These are phyloP conservation scores for Cyclostephanos invisitatus DNA, from an alignment of 108 stramenopile species.

Conservation along the genomic window DNA sequence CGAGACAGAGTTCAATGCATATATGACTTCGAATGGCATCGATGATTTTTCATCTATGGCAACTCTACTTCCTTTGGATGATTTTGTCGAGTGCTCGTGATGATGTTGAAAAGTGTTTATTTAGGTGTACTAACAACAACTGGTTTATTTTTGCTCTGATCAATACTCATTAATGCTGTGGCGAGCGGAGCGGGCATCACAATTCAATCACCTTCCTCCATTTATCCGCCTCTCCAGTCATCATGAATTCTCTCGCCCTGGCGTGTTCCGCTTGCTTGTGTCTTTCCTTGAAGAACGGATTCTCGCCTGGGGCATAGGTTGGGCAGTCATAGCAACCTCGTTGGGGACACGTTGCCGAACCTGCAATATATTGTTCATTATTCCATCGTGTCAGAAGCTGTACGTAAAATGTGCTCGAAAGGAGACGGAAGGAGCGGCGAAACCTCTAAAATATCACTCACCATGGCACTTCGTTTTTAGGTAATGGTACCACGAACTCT, in stretches of 20 bases:
- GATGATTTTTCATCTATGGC: background rate
- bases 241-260: slow-evolving; percentile 66
- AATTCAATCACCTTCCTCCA: slow-evolving; percentile 69
- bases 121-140: no score
- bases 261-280: slow-evolving; percentile 56
- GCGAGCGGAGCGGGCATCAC: slow-evolving; percentile 49
- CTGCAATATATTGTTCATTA: background rate
- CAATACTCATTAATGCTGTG: background rate
- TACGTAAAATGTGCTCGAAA: no score
- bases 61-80: background rate
- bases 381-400: no score
- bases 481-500: slow-evolving; percentile 72
- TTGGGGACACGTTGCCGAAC: slow-evolving; percentile 64
- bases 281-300: slow-evolving; percentile 67
- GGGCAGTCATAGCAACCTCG: slow-evolving; percentile 85
- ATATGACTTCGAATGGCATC: background rate
- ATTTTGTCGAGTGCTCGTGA: background rate
- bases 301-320: slow-evolving; percentile 60
- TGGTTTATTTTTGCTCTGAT: background rate
- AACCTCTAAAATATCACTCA: slow-evolving; percentile 11
- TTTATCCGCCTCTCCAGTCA: slow-evolving; percentile 61
- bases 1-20: background rate
- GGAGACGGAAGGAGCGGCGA: background rate
- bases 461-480: slow-evolving; percentile 66
- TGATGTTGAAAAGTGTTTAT: no score